Percentiles rank a stretch among this genome's conserved stretches.
phyloP scores from a whole-genome alignment of 768 basidiomycete species.

The Chiua virens region DNA sequence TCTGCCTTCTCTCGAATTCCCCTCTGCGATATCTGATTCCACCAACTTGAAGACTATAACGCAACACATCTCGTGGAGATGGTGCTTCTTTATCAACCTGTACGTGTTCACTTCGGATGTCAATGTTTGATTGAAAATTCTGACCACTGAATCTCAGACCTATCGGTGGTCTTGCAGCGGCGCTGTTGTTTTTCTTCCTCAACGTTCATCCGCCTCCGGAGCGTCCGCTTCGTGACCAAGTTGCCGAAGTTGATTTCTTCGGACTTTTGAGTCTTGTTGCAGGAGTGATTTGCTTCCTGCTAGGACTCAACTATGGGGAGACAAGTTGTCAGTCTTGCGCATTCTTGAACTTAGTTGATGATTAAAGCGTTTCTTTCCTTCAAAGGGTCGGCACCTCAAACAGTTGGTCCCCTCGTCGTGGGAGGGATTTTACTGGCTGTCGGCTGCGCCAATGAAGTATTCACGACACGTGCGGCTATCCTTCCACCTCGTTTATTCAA shows the following conservation, averaged over 20 bases:
- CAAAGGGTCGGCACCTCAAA: constrained; percentile 54
- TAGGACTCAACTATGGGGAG: constrained; percentile 72
- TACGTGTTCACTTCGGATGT: constrained; percentile 28
- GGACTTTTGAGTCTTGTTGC: constrained; percentile 61
- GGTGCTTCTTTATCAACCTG: constrained; percentile 82
- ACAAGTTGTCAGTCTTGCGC: constrained; percentile 50
- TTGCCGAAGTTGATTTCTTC: constrained; percentile 65
- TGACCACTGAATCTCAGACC: constrained; percentile 44
- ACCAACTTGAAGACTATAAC: constrained; percentile 62
- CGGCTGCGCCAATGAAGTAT: constrained; percentile 55
- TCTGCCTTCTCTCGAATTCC: background rate
- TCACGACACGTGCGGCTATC: constrained; percentile 65
- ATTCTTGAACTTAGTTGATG: background rate
- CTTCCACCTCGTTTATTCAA: constrained; percentile 74
- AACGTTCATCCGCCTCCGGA: constrained; percentile 71
- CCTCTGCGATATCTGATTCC: background rate
- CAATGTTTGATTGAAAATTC: background rate
- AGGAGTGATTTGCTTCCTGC: constrained; percentile 64
- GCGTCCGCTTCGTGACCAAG: constrained; percentile 55
- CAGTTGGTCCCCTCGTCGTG: constrained; percentile 56
- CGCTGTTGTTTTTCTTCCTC: constrained; percentile 66
- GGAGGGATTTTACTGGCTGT: constrained; percentile 52
- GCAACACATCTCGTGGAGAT: constrained; percentile 77
- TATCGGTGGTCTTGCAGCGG: constrained; percentile 62
- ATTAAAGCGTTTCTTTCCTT: background rate